phyloP scores from a whole-genome alignment of 1,284 basidiomycete genomes.

The Ustilago bromivora region DNA sequence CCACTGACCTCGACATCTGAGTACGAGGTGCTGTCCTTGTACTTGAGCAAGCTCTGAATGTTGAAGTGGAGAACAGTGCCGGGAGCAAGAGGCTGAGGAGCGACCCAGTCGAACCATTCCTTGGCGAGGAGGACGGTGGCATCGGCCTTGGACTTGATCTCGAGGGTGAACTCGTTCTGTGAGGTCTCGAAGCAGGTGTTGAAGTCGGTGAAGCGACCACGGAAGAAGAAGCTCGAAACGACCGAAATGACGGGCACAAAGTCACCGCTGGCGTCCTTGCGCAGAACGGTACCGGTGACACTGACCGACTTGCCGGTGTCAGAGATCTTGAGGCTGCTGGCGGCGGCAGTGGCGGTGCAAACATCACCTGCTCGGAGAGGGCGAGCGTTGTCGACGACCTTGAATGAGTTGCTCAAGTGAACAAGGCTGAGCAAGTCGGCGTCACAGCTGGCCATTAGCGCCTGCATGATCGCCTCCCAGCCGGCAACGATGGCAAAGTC shows the following conservation, averaged over 20 bases:
- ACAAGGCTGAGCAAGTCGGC: conserved; percentile 84
- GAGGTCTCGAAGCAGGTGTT: conserved; percentile 91
- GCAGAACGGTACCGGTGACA: conserved; percentile 56
- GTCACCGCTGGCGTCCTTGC: conserved; percentile 71
- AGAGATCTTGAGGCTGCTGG: conserved; percentile 88
- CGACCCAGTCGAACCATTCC: conserved; percentile 97
- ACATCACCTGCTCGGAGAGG: conserved; percentile 86
- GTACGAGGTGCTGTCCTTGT: conserved; percentile 90
- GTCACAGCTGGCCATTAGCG: conserved; percentile 62
- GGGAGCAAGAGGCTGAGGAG: conserved; percentile 78
- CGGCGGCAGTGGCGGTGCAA: conserved; percentile 88
- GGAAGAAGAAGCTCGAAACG: conserved; percentile 93
- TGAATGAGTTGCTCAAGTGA: conserved; percentile 96
- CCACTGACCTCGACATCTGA: conserved; percentile 85
- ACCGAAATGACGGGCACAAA: conserved; percentile 97
- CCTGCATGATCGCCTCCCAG: conserved; percentile 74
- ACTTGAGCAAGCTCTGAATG: conserved; percentile 83
- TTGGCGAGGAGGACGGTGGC: conserved; percentile 93
- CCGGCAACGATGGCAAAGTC: conserved; percentile 98
- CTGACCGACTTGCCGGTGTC: conserved; percentile 82
- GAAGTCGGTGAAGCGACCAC: conserved; percentile 91
- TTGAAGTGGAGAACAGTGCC: conserved; percentile 91
- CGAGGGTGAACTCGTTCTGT: conserved; percentile 86
- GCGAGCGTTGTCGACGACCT: conserved; percentile 81
- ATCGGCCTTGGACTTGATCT: conserved; percentile 80